Conservation (phyloP, 2,329 filamentous ascomycete species). For the Pseudonectria foliicola region DNA sequence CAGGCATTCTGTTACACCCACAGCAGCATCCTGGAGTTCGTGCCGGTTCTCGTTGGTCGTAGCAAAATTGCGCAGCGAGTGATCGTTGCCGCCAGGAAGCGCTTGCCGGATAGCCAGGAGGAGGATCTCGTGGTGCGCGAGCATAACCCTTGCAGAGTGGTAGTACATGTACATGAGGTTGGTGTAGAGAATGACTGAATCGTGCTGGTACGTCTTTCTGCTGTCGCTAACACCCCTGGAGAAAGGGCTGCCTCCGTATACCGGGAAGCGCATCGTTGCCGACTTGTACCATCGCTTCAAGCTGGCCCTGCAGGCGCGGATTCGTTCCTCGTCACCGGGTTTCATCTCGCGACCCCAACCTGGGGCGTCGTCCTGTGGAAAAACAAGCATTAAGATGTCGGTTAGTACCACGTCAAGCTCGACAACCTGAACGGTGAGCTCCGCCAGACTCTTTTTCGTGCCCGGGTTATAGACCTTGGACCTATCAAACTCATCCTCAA, state of each 20-base stretch:
- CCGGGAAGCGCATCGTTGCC: slow-evolving; percentile 31
- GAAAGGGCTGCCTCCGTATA: slow-evolving; percentile 27
- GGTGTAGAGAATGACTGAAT: slow-evolving; percentile 38
- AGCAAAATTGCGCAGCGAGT: slow-evolving; percentile 23
- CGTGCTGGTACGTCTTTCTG: slow-evolving; percentile 28
- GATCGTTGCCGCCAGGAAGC: slow-evolving; percentile 23
- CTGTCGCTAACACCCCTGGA: slow-evolving; percentile 16
- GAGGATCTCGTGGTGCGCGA: slow-evolving; percentile 41
- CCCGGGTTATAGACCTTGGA: slow-evolving; percentile 39
- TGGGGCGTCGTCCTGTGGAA: slow-evolving; percentile 34
- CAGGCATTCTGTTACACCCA: slow-evolving; percentile 37
- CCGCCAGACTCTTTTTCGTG: slow-evolving; percentile 37
- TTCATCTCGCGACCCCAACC: slow-evolving; percentile 30
- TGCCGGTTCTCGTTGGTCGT: slow-evolving; percentile 33
- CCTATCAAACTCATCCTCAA: slow-evolving; percentile 37
- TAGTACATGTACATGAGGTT: slow-evolving; percentile 47
- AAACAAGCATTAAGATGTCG: slow-evolving; percentile 38
- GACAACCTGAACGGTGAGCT: slow-evolving; percentile 39
- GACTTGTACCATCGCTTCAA: slow-evolving; percentile 34
- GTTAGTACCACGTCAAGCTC: slow-evolving; percentile 40
- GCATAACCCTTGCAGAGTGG: slow-evolving; percentile 35
- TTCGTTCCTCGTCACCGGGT: slow-evolving; percentile 23
- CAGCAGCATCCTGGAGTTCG: slow-evolving; percentile 38
- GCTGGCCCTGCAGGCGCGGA: slow-evolving; percentile 30
- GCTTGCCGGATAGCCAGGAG: slow-evolving; percentile 35